Percentiles rank a stretch among this genome's conserved stretches.
Conservation (phyloP, 345 rosid genomes). For the Camelina laxa region DNA sequence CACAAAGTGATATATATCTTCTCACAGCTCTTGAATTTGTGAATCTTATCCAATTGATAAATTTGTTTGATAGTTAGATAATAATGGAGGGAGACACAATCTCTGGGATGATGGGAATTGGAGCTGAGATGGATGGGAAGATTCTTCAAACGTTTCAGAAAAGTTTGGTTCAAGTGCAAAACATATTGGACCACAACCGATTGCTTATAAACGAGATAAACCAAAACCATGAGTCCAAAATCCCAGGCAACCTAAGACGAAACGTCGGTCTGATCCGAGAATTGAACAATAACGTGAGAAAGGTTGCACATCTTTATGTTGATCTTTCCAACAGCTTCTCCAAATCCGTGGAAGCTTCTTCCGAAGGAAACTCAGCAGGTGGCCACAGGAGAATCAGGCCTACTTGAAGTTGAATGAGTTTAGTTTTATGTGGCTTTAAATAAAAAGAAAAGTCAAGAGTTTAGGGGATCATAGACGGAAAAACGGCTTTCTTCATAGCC, state of each 20-base stretch:
- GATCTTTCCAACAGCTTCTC: slow-evolving; percentile 72
- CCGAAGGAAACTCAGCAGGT: slow-evolving; percentile 68
- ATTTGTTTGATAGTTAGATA: not conserved
- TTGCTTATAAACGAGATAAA: slow-evolving; percentile 73
- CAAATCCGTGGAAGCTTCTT: slow-evolving; percentile 62
- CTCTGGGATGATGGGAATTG: slow-evolving; percentile 55
- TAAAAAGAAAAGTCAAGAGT: not conserved
- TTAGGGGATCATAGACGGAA: too few species aligned
- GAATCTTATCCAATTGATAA: too few species aligned
- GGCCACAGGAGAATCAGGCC: slow-evolving; percentile 64
- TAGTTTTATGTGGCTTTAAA: not conserved
- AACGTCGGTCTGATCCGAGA: slow-evolving; percentile 78
- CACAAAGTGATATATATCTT: not conserved
- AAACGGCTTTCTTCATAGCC: too few species aligned
- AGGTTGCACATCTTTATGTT: slow-evolving; percentile 69
- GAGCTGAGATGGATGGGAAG: slow-evolving; percentile 60
- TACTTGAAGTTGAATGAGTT: slow-evolving; percentile 32
- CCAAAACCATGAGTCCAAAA: slow-evolving; percentile 78
- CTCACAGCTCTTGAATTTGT: too few species aligned
- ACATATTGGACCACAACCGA: slow-evolving; percentile 73
- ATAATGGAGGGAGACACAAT: slow-evolving; percentile 68
- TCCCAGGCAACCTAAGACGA: slow-evolving; percentile 70
- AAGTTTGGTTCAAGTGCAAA: slow-evolving; percentile 75
- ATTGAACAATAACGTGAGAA: slow-evolving; percentile 81
- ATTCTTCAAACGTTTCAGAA: slow-evolving; percentile 69